Evolutionary conservation across 1,139 yeast genomes (phyloP).

Genomic region (Trichomonascaceae sp.): DNA sequence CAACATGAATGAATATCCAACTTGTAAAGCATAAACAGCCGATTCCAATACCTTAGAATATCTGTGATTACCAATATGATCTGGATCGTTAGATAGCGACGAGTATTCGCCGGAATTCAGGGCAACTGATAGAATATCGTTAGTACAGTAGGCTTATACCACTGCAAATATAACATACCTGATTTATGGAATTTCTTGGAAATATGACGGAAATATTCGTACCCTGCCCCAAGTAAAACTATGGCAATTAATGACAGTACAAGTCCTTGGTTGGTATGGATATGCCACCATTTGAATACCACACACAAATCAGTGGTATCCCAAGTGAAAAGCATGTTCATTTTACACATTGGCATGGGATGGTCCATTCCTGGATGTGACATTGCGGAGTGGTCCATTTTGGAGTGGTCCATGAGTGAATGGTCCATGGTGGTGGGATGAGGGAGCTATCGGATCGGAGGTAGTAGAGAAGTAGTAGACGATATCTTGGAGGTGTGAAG

Average conservation of each 20-base stretch:
- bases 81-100: neutral
- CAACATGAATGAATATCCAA: slow-evolving; percentile 67
- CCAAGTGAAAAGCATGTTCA: slow-evolving; percentile 84
- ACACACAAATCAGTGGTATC: slow-evolving; percentile 66
- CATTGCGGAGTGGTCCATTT: neutral
- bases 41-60: slow-evolving; percentile 24
- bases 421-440: neutral
- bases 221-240: slow-evolving; percentile 47
- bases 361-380: slow-evolving; percentile 26
- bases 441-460: no score
- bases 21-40: slow-evolving; percentile 59
- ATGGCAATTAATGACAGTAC: slow-evolving; percentile 48
- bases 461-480: no score
- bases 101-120: neutral
- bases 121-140: neutral
- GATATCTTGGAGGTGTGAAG: no score
- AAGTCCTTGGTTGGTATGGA: slow-evolving; percentile 47
- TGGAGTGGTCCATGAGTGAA: slow-evolving; percentile 3
- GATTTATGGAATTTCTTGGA: slow-evolving; percentile 1
- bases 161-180: neutral
- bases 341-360: slow-evolving; percentile 45
- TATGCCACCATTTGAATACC: slow-evolving; percentile 75
- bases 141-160: neutral
- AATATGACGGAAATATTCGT: slow-evolving; percentile 48
- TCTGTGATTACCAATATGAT: neutral